A percentile compares a stretch with the other conserved stretches of the same genome.
Evolutionary conservation across 176 grass and related monocot genomes (phyloP).

Genomic region (Lolium rigidum): DNA sequence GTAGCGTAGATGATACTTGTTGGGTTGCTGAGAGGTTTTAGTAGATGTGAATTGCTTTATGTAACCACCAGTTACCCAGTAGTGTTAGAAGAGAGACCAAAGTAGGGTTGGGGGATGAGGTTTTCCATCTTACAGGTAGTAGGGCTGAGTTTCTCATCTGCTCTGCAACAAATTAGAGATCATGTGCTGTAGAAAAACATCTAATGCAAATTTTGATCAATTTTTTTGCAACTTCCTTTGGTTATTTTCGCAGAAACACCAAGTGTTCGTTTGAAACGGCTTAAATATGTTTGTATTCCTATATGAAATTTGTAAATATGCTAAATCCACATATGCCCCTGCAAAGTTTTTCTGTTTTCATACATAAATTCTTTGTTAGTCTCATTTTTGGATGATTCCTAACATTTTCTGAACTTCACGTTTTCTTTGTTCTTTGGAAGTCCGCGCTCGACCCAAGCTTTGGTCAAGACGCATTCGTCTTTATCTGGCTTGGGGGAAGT

Average conservation of each 20-base stretch:
- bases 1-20: slow-evolving; percentile 34
- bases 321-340: no score
- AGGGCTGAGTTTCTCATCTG: neutral
- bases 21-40: slow-evolving; percentile 4
- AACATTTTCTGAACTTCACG: no score
- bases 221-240: neutral
- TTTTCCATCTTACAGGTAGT: slow-evolving; percentile 23
- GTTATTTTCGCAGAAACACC: neutral
- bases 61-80: neutral
- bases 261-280: neutral
- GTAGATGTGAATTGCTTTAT: slow-evolving; percentile 7
- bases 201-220: slow-evolving; percentile 44
- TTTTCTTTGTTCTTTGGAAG: no score
- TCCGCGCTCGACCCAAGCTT: no score
- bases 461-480: no score
- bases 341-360: no score
- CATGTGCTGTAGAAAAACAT: slow-evolving; percentile 31
- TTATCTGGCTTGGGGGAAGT: no score
- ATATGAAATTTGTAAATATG: no score
- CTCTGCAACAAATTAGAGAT: slow-evolving; percentile 18
- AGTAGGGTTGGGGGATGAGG: neutral
- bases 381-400: no score
- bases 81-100: neutral
- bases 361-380: no score
- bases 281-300: no score